A percentile compares a stretch with the other conserved stretches of the same genome.
Conservation (phyloP, 768 basidiomycete species). For the Clitopilus passeckerianus region DNA sequence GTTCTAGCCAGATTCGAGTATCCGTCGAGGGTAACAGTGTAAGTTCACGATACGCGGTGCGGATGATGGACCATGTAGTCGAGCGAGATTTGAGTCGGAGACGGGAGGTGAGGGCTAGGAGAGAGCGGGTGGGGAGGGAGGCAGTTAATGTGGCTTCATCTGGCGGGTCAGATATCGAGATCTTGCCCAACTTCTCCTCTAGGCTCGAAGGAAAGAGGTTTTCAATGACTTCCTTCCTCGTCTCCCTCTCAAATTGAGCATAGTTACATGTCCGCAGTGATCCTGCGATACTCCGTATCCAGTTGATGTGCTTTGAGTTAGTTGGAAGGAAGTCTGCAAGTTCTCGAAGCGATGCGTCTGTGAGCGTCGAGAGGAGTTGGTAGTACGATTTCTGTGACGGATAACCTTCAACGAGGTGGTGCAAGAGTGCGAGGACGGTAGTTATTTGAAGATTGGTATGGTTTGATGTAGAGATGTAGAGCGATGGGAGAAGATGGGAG, state of each 20-base stretch:
- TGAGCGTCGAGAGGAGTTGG: constrained; percentile 22
- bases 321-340: constrained; percentile 33
- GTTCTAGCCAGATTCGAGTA: background rate
- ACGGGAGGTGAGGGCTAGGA: constrained; percentile 37
- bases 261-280: constrained; percentile 54
- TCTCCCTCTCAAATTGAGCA: constrained; percentile 42
- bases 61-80: constrained; percentile 55
- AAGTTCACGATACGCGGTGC: constrained; percentile 64
- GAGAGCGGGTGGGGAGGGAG: constrained; percentile 30
- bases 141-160: background rate
- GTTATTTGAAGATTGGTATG: constrained; percentile 21
- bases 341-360: background rate
- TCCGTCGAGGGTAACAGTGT: background rate
- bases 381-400: constrained; percentile 62
- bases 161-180: constrained; percentile 9
- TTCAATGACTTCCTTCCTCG: constrained; percentile 20
- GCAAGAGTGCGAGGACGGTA: constrained; percentile 47
- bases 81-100: constrained; percentile 47
- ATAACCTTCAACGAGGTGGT: constrained; percentile 52
- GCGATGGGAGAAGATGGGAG: constrained; percentile 48
- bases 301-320: constrained; percentile 30
- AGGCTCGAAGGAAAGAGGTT: constrained; percentile 13
- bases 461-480: constrained; percentile 28
- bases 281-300: constrained; percentile 50
- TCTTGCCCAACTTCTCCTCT: constrained; percentile 4